phyloP scores from a whole-genome alignment of 2,329 filamentous ascomycete genomes.

The Aureobasidium sp. region DNA sequence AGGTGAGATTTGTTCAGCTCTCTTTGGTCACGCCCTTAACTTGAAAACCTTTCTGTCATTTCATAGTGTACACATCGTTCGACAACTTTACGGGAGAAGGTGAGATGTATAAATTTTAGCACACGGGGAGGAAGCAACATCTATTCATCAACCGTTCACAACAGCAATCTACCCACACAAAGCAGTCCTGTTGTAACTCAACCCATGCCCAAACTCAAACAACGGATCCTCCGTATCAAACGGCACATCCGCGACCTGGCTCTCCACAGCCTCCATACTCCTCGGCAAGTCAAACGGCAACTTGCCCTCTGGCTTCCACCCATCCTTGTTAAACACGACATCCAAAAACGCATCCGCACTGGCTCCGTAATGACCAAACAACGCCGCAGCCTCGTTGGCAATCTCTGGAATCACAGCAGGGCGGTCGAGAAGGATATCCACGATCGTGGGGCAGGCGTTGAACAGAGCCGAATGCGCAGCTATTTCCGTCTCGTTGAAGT shows the following conservation, averaged over 20 bases:
- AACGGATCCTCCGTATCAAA: conserved; percentile 4
- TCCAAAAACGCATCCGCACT: conserved; percentile 7
- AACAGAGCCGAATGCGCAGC: neutral
- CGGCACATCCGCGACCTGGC: neutral
- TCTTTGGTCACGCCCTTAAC: too few relatives aligned
- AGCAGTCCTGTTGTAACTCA: neutral
- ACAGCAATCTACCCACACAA: neutral
- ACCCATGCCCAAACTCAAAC: neutral
- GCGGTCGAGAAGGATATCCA: neutral
- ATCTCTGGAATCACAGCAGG: neutral
- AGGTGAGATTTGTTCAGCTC: too few relatives aligned
- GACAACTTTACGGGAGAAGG: too few relatives aligned
- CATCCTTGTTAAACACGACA: conserved; percentile 1
- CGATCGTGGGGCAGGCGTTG: neutral
- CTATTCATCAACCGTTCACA: too few relatives aligned
- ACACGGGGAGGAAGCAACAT: too few relatives aligned
- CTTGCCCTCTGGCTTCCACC: neutral
- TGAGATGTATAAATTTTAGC: too few relatives aligned
- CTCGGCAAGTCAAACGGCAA: conserved; percentile 1
- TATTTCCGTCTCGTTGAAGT: neutral
- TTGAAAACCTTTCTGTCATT: too few relatives aligned
- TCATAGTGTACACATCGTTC: too few relatives aligned
- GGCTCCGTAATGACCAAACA: neutral
- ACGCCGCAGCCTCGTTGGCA: neutral
- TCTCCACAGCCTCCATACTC: neutral